Percentiles rank a stretch among this genome's conserved stretches.
Evolutionary conservation across 176 grass and related monocot genomes (phyloP).

Genomic region (Musa acuminata): DNA sequence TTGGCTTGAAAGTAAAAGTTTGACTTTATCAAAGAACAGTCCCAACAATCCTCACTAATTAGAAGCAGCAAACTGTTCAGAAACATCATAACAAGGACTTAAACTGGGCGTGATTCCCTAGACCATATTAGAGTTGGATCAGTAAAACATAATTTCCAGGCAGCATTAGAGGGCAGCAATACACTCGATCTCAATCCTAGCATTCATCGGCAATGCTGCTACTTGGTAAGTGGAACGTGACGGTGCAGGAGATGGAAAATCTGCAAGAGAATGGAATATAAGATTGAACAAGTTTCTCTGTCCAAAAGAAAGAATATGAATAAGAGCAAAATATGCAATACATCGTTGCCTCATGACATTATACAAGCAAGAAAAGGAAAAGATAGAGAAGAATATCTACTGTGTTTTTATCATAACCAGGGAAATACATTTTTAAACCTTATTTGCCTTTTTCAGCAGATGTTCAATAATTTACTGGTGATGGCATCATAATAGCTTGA

Average conservation of each 20-base stretch:
- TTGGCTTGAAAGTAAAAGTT: no score
- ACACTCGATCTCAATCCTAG: slow-evolving; percentile 91
- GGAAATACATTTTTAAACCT: background rate
- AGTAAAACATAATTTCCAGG: background rate
- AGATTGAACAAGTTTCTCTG: background rate
- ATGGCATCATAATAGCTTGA: no score
- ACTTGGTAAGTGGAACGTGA: slow-evolving; percentile 92
- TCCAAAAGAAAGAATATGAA: background rate
- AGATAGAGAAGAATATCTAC: background rate
- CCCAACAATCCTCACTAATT: no score
- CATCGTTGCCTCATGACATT: background rate
- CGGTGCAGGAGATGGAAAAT: slow-evolving; percentile 69
- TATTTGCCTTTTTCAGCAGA: no score
- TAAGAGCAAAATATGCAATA: background rate
- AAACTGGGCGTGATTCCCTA: no score
- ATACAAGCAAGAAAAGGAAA: background rate
- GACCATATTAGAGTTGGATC: no score
- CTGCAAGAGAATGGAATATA: slow-evolving; percentile 22
- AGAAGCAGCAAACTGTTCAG: no score
- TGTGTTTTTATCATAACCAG: background rate
- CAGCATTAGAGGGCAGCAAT: slow-evolving; percentile 54
- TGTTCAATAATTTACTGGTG: background rate
- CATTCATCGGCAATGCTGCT: slow-evolving; percentile 74
- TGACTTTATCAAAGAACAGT: no score
- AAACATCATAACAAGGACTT: no score